Percentiles rank a stretch among this genome's conserved stretches.
These are phyloP conservation scores for Sugiyamaella paludigena DNA, from an alignment of 1,139 yeast genomes.

Conservation along the genomic window DNA sequence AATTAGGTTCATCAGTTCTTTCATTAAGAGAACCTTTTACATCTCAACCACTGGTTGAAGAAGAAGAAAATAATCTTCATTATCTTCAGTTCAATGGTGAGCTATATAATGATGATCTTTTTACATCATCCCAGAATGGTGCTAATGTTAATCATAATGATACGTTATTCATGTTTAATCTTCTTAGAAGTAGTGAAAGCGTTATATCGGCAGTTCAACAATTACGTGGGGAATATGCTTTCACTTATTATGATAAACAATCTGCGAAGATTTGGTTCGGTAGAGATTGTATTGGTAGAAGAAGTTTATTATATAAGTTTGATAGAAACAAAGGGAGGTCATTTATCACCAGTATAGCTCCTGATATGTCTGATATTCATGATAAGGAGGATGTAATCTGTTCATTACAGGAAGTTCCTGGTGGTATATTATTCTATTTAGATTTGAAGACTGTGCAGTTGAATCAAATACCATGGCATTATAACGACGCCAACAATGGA, in stretches of 20 bases:
- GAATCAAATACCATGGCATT: constrained; percentile 14
- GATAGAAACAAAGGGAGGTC: constrained; percentile 34
- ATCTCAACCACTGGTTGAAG: constrained; percentile 56
- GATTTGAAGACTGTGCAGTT: constrained; percentile 19
- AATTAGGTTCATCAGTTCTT: constrained; percentile 61
- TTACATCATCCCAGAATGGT: neutral
- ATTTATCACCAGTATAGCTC: constrained; percentile 32
- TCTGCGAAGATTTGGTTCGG: constrained; percentile 61
- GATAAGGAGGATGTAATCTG: neutral
- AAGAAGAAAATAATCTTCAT: constrained; percentile 29
- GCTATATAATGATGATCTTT: constrained; percentile 60
- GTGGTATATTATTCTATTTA: constrained; percentile 30
- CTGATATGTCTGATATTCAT: neutral
- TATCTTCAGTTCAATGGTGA: constrained; percentile 85
- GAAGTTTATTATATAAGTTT: constrained; percentile 58
- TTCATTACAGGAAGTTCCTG: constrained; percentile 31
- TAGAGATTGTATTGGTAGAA: constrained; percentile 76
- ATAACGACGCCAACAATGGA: neutral
- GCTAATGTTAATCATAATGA: constrained; percentile 44
- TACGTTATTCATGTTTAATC: constrained; percentile 44
- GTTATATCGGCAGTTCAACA: constrained; percentile 36
- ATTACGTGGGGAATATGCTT: constrained; percentile 81
- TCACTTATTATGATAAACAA: constrained; percentile 49
- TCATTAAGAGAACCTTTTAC: constrained; percentile 78
- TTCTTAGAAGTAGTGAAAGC: constrained; percentile 29